Base-by-base conservation (phyloP, 306 rosid genomes). In the Ormosia emarginata region DNA sequence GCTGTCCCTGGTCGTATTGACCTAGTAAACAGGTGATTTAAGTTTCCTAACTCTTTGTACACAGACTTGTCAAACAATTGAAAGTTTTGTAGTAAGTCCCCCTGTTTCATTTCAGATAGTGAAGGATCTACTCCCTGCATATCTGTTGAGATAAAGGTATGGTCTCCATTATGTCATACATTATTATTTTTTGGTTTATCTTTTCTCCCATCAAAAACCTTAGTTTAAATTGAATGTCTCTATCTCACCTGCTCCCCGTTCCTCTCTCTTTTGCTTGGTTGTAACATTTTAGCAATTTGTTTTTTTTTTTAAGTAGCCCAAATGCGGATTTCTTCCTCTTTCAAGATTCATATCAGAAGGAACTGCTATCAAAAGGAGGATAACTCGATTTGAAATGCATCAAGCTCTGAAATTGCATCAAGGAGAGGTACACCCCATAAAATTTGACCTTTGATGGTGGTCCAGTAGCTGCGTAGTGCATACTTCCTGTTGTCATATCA, bases 141-240 rank as follows among this genome's bases (percentile, higher is more conserved):
- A 85, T 92, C 94, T 73, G 89, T 96, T 43, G 99, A 96, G 90
- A 93, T 96, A 87, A 96, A 96, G 99, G 98, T 91, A 66, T 43
- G 43, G 74, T 64, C 44, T 47, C 59, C 63, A 7, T 73, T 41
- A 8, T 59, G 46, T 47, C 75, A 59, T 47, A 41, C 56, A 17
- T 24, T 74, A 46, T 71, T 13, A 4, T 57, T 64, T 24, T 63
- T 81, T 58, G 36, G 30, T 56, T 63, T 62, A 50, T 44, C 52
- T 79, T 77, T 55, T 73, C 39, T 50, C 41, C 43, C 64, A 43
- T 15, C 17, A 8, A 56, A 73, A 53, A 14, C 58, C 39, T 53
- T 43, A 14, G 8, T 34, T 43, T 83, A 41, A 9, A 55, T 46
- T 78, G 49, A 78, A 29, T 71, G 34, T 64, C 76, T 63, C 17